Evolutionary conservation across 495 filamentous ascomycete genomes (phyloP).

Genomic region (Aspergillus sclerotioniger): DNA sequence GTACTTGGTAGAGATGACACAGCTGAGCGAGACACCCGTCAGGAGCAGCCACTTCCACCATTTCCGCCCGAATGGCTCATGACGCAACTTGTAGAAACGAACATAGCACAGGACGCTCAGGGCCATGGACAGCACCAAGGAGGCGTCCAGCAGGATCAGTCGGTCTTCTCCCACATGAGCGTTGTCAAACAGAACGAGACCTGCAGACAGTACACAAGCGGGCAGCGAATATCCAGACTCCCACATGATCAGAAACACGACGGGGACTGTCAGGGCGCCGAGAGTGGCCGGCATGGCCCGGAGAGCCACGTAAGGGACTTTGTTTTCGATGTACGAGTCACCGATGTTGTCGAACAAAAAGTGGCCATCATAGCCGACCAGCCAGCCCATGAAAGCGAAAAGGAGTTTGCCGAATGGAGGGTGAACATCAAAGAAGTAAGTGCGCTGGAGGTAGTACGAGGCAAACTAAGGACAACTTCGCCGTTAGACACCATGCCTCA

Average conservation of each 20-base stretch:
- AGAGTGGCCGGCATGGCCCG: constrained; percentile 89
- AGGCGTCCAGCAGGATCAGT: constrained; percentile 91
- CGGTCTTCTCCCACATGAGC: constrained; percentile 97
- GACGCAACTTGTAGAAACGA: constrained; percentile 94
- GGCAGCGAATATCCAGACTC: constrained; percentile 96
- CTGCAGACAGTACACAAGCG: constrained; percentile 81
- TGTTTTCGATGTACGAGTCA: constrained; percentile 95
- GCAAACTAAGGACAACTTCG: constrained; percentile 66
- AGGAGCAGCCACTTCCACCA: constrained; percentile 99
- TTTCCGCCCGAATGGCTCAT: constrained; percentile 84
- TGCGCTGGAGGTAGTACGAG: constrained; percentile 94
- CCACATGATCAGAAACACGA: constrained; percentile 98
- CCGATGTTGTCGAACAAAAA: constrained; percentile 99
- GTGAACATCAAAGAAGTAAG: constrained; percentile 99
- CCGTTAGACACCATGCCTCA: constrained; percentile 19
- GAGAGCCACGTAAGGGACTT: constrained; percentile 94
- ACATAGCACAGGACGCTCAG: constrained; percentile 90
- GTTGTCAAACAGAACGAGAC: constrained; percentile 93
- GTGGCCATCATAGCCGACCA: constrained; percentile 90
- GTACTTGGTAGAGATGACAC: constrained; percentile 98
- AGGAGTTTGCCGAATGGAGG: constrained; percentile 81
- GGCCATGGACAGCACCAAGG: constrained; percentile 92
- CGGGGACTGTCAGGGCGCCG: constrained; percentile 89
- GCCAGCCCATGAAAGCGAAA: constrained; percentile 89
- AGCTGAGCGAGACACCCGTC: constrained; percentile 90